These are phyloP conservation scores for Pichia cephalocereana DNA, from an alignment of 805 yeast species.

Conservation along the genomic window DNA sequence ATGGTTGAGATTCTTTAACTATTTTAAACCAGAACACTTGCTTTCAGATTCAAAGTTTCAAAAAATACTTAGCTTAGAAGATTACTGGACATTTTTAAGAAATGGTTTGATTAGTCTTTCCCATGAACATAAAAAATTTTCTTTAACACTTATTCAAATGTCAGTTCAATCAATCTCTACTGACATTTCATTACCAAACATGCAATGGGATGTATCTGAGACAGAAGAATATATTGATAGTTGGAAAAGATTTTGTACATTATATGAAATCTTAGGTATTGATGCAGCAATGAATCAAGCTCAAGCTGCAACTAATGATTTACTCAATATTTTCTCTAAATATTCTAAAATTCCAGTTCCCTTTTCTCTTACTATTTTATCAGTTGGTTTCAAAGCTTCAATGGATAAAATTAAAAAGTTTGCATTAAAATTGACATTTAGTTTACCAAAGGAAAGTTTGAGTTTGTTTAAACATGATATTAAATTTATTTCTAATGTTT, in stretches of 20 bases:
- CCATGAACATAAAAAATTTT: slow-evolving; percentile 64
- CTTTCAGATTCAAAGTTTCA: slow-evolving; percentile 21
- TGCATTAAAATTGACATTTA: slow-evolving; percentile 45
- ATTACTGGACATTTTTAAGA: slow-evolving; percentile 53
- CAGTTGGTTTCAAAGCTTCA: slow-evolving; percentile 67
- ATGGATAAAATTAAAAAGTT: slow-evolving; percentile 70
- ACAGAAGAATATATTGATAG: slow-evolving; percentile 30
- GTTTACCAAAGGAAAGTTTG: slow-evolving; percentile 39
- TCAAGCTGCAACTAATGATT: slow-evolving; percentile 62
- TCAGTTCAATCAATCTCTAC: slow-evolving; percentile 40
- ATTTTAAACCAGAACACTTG: slow-evolving; percentile 9
- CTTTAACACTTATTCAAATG: slow-evolving; percentile 54
- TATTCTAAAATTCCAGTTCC: slow-evolving; percentile 47
- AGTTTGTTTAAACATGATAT: slow-evolving; percentile 35
- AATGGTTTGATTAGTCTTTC: slow-evolving; percentile 41
- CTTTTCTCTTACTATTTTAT: slow-evolving; percentile 67
- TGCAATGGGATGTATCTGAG: slow-evolving; percentile 35
- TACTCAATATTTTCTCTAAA: slow-evolving; percentile 42
- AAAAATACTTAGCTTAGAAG: slow-evolving; percentile 18
- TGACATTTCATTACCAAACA: slow-evolving; percentile 28
- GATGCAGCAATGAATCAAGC: slow-evolving; percentile 85
- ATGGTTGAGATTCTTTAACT: slow-evolving; percentile 45
- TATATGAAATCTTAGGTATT: slow-evolving; percentile 72
- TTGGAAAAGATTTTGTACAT: slow-evolving; percentile 68
- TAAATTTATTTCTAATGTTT: slow-evolving; percentile 32